phyloP scores from a whole-genome alignment of 2,329 filamentous ascomycete species.

The Magnaporthiopsis incrustans region DNA sequence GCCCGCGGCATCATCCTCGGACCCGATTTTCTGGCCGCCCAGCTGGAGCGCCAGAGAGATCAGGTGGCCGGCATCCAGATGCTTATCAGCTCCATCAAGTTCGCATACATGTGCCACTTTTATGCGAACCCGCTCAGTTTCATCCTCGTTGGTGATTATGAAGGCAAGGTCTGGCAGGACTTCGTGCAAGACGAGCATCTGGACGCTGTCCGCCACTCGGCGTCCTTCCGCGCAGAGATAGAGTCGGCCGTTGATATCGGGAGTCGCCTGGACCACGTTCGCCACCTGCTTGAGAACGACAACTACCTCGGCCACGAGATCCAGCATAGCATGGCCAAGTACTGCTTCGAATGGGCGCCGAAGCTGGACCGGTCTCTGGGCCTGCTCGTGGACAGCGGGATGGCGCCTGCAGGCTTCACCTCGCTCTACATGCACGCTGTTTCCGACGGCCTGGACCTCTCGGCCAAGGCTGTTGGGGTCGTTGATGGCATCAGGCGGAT shows the following conservation, averaged over 20 bases:
- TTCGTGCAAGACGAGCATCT: conserved; percentile 52
- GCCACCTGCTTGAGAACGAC: conserved; percentile 53
- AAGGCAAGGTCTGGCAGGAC: conserved; percentile 19
- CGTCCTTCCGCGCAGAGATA: conserved; percentile 56
- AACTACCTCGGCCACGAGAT: conserved; percentile 40
- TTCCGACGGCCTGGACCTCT: conserved; percentile 41
- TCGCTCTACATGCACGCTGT: conserved; percentile 55
- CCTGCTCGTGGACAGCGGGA: conserved; percentile 31
- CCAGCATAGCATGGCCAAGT: conserved; percentile 11
- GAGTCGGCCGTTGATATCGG: conserved; percentile 35
- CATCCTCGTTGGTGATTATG: conserved; percentile 34
- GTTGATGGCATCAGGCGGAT: conserved; percentile 52
- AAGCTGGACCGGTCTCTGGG: conserved; percentile 41
- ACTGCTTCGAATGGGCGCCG: conserved; percentile 22
- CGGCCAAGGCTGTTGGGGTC: conserved; percentile 38
- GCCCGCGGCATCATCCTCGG: conserved; percentile 55
- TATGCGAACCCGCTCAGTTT: conserved; percentile 70
- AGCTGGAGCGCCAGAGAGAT: conserved; percentile 66
- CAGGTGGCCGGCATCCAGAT: conserved; percentile 69
- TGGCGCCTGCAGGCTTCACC: conserved; percentile 34
- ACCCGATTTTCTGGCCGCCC: conserved; percentile 49
- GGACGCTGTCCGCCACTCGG: conserved; percentile 58
- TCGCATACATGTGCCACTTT: conserved; percentile 80
- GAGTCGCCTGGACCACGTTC: conserved; percentile 31
- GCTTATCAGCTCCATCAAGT: conserved; percentile 66